Conservation (phyloP, 176 grass and related monocot species). For the Pontederia crassipes region DNA sequence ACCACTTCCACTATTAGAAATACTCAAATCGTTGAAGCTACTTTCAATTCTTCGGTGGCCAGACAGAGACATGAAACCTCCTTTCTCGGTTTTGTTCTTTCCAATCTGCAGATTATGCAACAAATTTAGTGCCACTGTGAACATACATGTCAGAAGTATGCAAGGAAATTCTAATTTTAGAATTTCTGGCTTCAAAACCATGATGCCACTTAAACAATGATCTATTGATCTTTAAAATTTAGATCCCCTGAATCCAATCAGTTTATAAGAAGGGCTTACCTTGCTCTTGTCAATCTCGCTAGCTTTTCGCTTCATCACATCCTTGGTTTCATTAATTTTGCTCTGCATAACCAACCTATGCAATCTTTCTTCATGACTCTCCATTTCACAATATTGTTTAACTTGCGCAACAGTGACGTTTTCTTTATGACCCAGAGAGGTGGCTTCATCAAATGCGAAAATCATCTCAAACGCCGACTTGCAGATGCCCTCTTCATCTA, state of each 20-base stretch:
- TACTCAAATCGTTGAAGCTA: constrained; percentile 50
- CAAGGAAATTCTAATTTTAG: too few species aligned
- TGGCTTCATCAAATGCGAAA: constrained; percentile 74
- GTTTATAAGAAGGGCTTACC: constrained; percentile 24
- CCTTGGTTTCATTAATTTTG: constrained; percentile 83
- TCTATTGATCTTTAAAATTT: not conserved
- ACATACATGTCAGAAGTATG: too few species aligned
- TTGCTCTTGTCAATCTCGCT: constrained; percentile 91
- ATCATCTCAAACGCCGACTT: constrained; percentile 55
- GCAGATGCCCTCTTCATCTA: constrained; percentile 61
- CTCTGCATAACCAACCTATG: constrained; percentile 62
- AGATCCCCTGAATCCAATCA: not conserved
- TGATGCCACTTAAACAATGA: not conserved
- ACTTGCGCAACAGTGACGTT: constrained; percentile 71
- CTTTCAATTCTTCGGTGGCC: constrained; percentile 54
- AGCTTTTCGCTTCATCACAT: constrained; percentile 59
- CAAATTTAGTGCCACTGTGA: not conserved
- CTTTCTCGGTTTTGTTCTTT: constrained; percentile 70
- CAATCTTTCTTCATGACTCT: constrained; percentile 76
- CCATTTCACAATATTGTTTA: constrained; percentile 86
- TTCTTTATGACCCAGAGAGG: constrained; percentile 87
- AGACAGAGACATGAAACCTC: constrained; percentile 63
- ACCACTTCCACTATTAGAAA: constrained; percentile 43
- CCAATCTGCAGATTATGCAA: constrained; percentile 43
- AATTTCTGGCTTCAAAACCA: not conserved